Base-by-base conservation (phyloP, 2,329 filamentous ascomycete genomes). In the Calonectria hawksworthii region DNA sequence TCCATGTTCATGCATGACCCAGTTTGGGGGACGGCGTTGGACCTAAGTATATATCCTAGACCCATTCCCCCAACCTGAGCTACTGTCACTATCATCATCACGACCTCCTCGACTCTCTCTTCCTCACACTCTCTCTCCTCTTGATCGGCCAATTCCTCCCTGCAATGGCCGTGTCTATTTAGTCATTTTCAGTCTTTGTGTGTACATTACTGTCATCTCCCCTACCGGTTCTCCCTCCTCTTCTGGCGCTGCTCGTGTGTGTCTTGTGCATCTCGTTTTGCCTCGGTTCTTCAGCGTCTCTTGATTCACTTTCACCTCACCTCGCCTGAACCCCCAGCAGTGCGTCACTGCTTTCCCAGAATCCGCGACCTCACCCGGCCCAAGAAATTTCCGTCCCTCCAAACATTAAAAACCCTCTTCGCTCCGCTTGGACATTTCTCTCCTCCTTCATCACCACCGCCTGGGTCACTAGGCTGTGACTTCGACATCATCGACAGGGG, bases 41-140 rank as follows among this genome's bases (percentile, higher is more conserved):
- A 75, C 74, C 76, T 78, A 77, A 77, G 79, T 88, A 88, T 88
- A 89, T 89, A 89, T 88, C 86, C 83, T 84, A 84, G 83, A 83
- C 83, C 85, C 81, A 82, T 84, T 84, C 84, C 84, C 83, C 83
- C 81, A 81, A 78, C 81, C 80, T 81, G 78, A 79, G 81, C 80
- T 75, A 74, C 74, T 64, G 73, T 75, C 71, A 64, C 72, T 79
- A 78, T 79, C 80, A 79, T 82, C 74, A 79, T 75, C 75, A 79
- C 76, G 79, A 78, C 78, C 76, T 78, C 75, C 74, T 80, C 78
- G 76, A 73, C 77, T 77, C 77, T 76, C 78, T 77, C 74, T 76
- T 73, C 73, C 74, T 63, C 56, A 63, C 56, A 41, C 34, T 63
- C 56, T 63, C 56, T 63, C 56, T 76, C 77, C 75, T 79, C 74